Evolutionary conservation across 805 yeast species (phyloP).

Genomic region (Candida xiaguanensis): DNA sequence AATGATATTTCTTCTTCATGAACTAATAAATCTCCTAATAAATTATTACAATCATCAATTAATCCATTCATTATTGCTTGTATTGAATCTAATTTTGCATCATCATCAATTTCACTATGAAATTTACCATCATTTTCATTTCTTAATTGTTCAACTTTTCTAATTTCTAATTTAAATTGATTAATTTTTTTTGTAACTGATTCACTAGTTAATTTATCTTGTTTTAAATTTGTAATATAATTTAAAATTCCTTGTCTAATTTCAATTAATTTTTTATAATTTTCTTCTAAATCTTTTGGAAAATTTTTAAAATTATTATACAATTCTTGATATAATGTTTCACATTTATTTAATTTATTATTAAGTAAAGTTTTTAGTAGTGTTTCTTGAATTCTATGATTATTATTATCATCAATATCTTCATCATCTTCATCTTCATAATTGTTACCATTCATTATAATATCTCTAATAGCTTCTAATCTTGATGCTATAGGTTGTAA

Average conservation of each 20-base stretch:
- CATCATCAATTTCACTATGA: slow-evolving; percentile 10
- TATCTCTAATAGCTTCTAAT: slow-evolving; percentile 62
- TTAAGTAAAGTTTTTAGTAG: slow-evolving; percentile 57
- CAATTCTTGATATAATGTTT: slow-evolving; percentile 52
- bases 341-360: slow-evolving; percentile 62
- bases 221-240: slow-evolving; percentile 20
- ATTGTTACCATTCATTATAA: slow-evolving; percentile 46
- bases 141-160: slow-evolving; percentile 34
- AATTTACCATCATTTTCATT: slow-evolving; percentile 55
- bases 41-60: slow-evolving; percentile 77
- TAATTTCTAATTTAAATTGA: slow-evolving; percentile 22
- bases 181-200: slow-evolving; percentile 14
- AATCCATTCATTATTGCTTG: slow-evolving; percentile 64
- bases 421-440: slow-evolving; percentile 21
- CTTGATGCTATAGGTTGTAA: slow-evolving; percentile 73
- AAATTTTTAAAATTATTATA: slow-evolving; percentile 46
- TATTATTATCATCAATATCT: slow-evolving; percentile 12
- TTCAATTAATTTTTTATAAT: slow-evolving; percentile 57
- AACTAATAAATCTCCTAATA: slow-evolving; percentile 52
- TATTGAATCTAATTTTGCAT: slow-evolving; percentile 14
- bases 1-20: slow-evolving; percentile 9
- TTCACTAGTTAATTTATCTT: slow-evolving; percentile 7
- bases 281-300: slow-evolving; percentile 34
- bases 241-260: slow-evolving; percentile 60
- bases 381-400: slow-evolving; percentile 53